Evolutionary conservation across 1,284 basidiomycete species (phyloP).

Genomic region (Microbotryum saponariae): DNA sequence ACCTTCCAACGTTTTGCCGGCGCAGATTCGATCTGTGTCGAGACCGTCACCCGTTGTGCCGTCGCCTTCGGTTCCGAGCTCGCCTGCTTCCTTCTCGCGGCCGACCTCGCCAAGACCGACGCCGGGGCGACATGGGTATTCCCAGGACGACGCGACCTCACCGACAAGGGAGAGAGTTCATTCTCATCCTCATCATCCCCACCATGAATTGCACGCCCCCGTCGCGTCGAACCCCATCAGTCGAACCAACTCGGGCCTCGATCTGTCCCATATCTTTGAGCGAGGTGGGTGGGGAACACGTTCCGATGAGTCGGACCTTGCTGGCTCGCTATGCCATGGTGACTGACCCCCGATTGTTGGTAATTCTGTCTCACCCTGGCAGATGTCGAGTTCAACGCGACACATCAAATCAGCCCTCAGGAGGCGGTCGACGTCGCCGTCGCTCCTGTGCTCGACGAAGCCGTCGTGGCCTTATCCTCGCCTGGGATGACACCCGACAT

Average conservation of each 20-base stretch:
- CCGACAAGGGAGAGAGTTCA: not conserved
- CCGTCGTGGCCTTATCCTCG: conserved; percentile 19
- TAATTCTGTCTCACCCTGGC: not conserved
- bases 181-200: not conserved
- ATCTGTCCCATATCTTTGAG: conserved; percentile 32
- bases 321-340: not conserved
- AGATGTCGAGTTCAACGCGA: conserved; percentile 32
- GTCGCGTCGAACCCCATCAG: not conserved
- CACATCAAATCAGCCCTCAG: conserved; percentile 28
- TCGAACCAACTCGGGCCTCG: conserved; percentile 9
- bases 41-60: conserved; percentile 3
- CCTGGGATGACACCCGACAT: conserved; percentile 15
- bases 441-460: conserved; percentile 30
- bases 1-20: not conserved
- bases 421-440: conserved; percentile 34
- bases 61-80: conserved; percentile 2
- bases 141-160: not conserved
- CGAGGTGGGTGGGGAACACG: conserved; percentile 21
- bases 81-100: conserved; percentile 6
- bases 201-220: not conserved
- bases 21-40: not conserved
- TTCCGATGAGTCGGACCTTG: not conserved
- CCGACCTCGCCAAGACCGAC: conserved; percentile 4
- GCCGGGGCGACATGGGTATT: not conserved
- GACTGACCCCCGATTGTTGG: too few relatives aligned